Evolutionary conservation across 2,329 filamentous ascomycete species (phyloP).

Genomic region (Dendrostoma leiphaemia): DNA sequence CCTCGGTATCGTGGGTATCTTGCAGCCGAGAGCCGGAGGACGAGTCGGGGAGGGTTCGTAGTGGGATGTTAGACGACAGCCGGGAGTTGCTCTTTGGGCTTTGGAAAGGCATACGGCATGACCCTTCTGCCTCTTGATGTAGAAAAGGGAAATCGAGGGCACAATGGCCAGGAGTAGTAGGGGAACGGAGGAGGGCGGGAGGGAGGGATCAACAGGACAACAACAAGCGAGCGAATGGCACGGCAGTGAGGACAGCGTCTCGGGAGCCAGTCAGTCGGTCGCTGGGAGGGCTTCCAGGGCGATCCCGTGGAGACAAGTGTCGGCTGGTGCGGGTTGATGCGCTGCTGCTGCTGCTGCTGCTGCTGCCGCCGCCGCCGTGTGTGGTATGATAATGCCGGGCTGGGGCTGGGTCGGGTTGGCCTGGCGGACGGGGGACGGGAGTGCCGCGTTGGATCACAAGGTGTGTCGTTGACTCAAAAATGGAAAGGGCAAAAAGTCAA

Average conservation of each 20-base stretch:
- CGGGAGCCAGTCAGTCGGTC: background rate
- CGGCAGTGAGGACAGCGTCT: constrained; percentile 18
- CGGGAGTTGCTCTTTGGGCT: constrained; percentile 51
- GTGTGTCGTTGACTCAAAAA: constrained; percentile 5
- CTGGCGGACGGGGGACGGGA: too few relatives aligned
- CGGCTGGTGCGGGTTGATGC: too few relatives aligned
- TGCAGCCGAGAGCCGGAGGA: constrained; percentile 28
- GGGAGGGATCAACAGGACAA: constrained; percentile 30
- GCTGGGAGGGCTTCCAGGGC: constrained; percentile 1
- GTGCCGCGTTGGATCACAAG: too few relatives aligned
- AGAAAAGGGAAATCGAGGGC: background rate
- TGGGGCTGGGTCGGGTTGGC: too few relatives aligned
- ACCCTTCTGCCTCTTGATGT: constrained; percentile 44
- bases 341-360: too few relatives aligned
- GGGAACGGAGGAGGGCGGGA: constrained; percentile 8
- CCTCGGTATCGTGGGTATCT: constrained; percentile 35
- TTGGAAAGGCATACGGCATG: constrained; percentile 67
- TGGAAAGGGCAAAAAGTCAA: background rate
- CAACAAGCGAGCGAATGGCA: constrained; percentile 26
- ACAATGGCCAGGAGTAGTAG: background rate
- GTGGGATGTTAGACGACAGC: constrained; percentile 81
- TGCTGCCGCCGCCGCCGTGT: too few relatives aligned
- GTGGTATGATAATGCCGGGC: too few relatives aligned
- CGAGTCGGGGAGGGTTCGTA: constrained; percentile 65
- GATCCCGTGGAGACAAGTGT: background rate